Percentiles rank a stretch among this genome's conserved stretches.
Evolutionary conservation across 352 stramenopile genomes (phyloP).

Genomic region (Phytophthora hybrid): DNA sequence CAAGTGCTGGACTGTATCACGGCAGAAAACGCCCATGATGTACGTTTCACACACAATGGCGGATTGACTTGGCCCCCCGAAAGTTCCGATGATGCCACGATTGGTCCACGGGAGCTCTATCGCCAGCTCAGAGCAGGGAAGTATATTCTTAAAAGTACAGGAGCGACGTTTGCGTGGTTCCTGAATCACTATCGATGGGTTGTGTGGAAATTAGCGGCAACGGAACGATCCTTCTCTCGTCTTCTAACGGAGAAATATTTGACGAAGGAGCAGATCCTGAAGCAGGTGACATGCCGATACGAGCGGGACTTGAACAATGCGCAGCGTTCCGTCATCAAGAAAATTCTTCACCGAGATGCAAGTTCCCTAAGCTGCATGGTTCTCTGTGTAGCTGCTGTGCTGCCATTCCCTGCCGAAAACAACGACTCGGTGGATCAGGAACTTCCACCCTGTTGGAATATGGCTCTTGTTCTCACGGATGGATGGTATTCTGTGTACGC

Average conservation of each 20-base stretch:
- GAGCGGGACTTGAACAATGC: slow-evolving; percentile 61
- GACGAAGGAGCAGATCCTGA: slow-evolving; percentile 65
- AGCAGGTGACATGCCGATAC: slow-evolving; percentile 60
- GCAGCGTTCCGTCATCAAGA: slow-evolving; percentile 70
- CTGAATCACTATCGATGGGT: slow-evolving; percentile 80
- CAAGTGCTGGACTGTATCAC: slow-evolving; percentile 44
- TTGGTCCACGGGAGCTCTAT: slow-evolving; percentile 49
- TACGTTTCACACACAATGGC: slow-evolving; percentile 40
- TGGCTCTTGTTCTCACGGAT: slow-evolving; percentile 74
- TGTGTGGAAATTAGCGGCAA: slow-evolving; percentile 74
- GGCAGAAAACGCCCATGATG: slow-evolving; percentile 37
- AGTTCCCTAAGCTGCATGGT: slow-evolving; percentile 74
- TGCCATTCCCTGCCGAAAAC: slow-evolving; percentile 46
- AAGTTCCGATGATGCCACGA: slow-evolving; percentile 19
- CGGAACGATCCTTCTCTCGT: slow-evolving; percentile 57
- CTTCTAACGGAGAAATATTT: slow-evolving; percentile 67
- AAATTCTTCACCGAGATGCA: slow-evolving; percentile 72
- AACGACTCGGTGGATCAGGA: slow-evolving; percentile 45
- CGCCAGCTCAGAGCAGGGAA: slow-evolving; percentile 38
- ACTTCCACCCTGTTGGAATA: slow-evolving; percentile 60
- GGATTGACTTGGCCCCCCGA: slow-evolving; percentile 13
- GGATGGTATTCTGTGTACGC: slow-evolving; percentile 78
- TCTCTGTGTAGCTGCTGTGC: slow-evolving; percentile 64
- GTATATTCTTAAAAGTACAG: slow-evolving; percentile 39
- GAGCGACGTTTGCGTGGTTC: slow-evolving; percentile 67